These are phyloP conservation scores for Diaporthe velutina DNA, from an alignment of 2,329 filamentous ascomycete genomes.

Conservation along the genomic window DNA sequence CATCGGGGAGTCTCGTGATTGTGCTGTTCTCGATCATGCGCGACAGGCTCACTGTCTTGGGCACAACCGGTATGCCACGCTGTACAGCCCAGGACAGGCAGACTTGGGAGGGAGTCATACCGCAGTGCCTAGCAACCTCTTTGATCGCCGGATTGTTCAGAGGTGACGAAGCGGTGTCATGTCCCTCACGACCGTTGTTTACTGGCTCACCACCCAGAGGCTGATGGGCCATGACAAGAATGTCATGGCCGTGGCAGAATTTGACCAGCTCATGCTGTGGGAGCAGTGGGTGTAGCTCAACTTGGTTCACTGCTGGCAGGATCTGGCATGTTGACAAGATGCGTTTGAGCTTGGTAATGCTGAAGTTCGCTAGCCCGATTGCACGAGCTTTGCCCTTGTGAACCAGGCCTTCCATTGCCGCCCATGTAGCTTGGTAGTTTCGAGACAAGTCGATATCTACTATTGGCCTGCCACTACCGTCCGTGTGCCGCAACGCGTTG, in stretches of 20 bases:
- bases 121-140: slow-evolving; percentile 43
- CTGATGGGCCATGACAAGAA: slow-evolving; percentile 67
- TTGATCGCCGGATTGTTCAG: slow-evolving; percentile 42
- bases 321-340: slow-evolving; percentile 69
- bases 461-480: not conserved
- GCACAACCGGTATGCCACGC: slow-evolving; percentile 10
- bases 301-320: slow-evolving; percentile 77
- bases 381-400: slow-evolving; percentile 70
- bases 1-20: not conserved
- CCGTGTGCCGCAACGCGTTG: not conserved
- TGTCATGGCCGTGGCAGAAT: slow-evolving; percentile 45
- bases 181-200: not conserved
- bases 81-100: slow-evolving; percentile 25
- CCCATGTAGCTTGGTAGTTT: slow-evolving; percentile 18
- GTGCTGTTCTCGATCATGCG: slow-evolving; percentile 27
- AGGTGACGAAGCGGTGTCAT: not conserved
- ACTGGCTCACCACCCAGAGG: slow-evolving; percentile 57
- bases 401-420: slow-evolving; percentile 55
- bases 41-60: slow-evolving; percentile 19
- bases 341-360: slow-evolving; percentile 62
- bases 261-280: slow-evolving; percentile 43
- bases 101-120: slow-evolving; percentile 15
- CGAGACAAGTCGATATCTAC: not conserved
- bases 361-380: slow-evolving; percentile 81
- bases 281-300: slow-evolving; percentile 80